These are phyloP conservation scores for Cystofilobasidium ferigula DNA, from an alignment of 768 basidiomycete genomes.

Conservation along the genomic window DNA sequence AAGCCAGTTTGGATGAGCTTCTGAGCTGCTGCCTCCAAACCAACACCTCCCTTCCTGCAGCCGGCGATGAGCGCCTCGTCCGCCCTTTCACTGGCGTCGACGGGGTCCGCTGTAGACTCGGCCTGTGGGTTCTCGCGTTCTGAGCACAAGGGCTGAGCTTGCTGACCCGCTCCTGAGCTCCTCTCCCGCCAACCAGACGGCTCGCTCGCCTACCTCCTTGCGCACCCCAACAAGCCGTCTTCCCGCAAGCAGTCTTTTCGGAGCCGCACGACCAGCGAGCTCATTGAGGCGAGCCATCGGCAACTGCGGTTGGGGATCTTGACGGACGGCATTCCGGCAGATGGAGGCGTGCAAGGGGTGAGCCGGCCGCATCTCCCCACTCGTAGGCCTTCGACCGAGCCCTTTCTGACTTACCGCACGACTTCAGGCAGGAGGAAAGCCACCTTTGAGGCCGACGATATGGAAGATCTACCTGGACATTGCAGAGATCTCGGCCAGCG, in stretches of 20 bases:
- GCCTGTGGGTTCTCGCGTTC: background rate
- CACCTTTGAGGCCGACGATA: conserved; percentile 65
- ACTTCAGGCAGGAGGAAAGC: conserved; percentile 17
- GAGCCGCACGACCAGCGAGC: background rate
- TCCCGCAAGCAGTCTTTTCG: background rate
- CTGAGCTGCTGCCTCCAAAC: background rate
- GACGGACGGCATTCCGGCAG: conserved; percentile 9
- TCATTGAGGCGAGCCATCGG: conserved; percentile 9
- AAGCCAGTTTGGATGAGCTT: background rate
- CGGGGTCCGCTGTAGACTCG: conserved; percentile 1
- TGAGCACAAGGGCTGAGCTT: background rate
- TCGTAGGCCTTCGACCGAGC: background rate
- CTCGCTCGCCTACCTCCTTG: conserved; percentile 17
- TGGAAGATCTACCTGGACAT: conserved; percentile 90
- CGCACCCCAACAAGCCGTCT: conserved; percentile 15
- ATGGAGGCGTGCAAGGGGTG: conserved; percentile 6
- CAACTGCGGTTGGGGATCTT: conserved; percentile 5
- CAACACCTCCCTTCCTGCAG: background rate
- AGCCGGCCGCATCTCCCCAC: background rate
- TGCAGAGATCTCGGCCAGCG: conserved; percentile 62
- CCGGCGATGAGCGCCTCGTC: conserved; percentile 15
- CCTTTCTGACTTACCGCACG: background rate
- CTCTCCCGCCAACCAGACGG: background rate
- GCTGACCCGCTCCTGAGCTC: background rate
- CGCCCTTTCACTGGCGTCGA: conserved; percentile 10